Evolutionary conservation across 768 basidiomycete species (phyloP), one percentile per base, ranked within the genome.

Genomic region (Naganishia onofrii): DNA sequence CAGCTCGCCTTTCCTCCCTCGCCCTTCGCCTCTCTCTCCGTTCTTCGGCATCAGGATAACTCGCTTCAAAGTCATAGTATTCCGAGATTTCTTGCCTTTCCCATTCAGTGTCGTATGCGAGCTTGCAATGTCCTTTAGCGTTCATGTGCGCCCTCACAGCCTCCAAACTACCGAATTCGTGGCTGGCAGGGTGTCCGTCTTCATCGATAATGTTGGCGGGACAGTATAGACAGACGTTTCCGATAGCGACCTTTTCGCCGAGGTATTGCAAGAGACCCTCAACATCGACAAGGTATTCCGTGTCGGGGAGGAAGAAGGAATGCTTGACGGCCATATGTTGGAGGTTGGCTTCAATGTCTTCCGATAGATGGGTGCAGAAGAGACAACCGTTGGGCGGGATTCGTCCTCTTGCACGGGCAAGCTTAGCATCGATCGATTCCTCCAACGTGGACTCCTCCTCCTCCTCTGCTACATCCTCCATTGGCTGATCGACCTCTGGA

Each of bases 271-370:
- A 82, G 54, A 99, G 86, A 4, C 95, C 96, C 6, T 86, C 74
- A 44, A 90, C 81, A 81, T 98, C 92, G 75, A 89, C 83, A 74
- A 98, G 87, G 81, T 90, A 94, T 57, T 96, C 91, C 51, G 88
- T 88, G 75, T 98, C 94, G 54, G 96, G 96, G 72, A 99, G 85
- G 84, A 95, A 96, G 85, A 98, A 98, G 10, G 93, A 93, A 82
- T 99, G 96, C 0, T 80, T 80, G 60, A 81, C 78, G 48, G 90
- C 87, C 96, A 99, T 99, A 84, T 99, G 96, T 0, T 85, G 81
- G 48, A 94, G 85, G 75, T 88, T 92, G 5, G 84, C 86, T 21
- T 87, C 84, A 38, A 92, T 81, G 12, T 87, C 83, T 0, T 83
- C 34, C 23, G 84, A 83, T 19, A 83, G 78, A 34, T 83, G 73